Evolutionary conservation across 257 asterid species (phyloP), one percentile per base, ranked within the genome.

Genomic region (Nemophila menziesii): DNA sequence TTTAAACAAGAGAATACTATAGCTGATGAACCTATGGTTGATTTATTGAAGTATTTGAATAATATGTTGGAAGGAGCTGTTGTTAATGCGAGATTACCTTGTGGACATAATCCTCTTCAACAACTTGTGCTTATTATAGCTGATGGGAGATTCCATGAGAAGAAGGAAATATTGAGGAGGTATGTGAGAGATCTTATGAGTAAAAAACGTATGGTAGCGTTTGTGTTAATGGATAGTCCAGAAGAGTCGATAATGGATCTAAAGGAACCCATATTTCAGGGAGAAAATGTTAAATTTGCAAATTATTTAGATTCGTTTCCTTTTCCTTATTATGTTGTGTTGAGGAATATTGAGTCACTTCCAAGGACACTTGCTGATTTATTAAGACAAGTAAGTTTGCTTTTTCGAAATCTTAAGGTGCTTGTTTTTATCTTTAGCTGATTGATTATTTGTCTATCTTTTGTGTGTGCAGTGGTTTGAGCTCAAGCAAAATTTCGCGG

Each of bases 71-170:
- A 90, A 33, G 22, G 54, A 24, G 84, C 93, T 0, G 83, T 62
- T 12, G 64, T 49, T 57, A 79, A 59, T 52, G 81, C 98, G 1
- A 80, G 94, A 22, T 60, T 61, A 29, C 96, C 98, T 21, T 78
- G 94, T 22, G 96, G 96, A 19, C 55, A 62, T 68, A 89, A 74
- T 58, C 98, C 98, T 14, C 80, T 90, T 11, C 89, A 90, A 80
- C 98, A 85, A 75, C 96, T 90, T 48, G 96, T 84, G 50, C 63
- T 90, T 55, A 79, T 90, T 47, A 81, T 90, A 42, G 92, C 96
- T 9, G 98, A 90, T 51, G 98, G 96, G 41, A 78, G 85, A 20
- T 76, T 81, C 48, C 85, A 62, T 19, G 94, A 90, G 80, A 81
- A 77, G 80, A 85, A 77, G 93, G 92, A 80, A 56, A 73, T 65